phyloP scores from a whole-genome alignment of 495 filamentous ascomycete species.

The Penicilliopsis zonata region DNA sequence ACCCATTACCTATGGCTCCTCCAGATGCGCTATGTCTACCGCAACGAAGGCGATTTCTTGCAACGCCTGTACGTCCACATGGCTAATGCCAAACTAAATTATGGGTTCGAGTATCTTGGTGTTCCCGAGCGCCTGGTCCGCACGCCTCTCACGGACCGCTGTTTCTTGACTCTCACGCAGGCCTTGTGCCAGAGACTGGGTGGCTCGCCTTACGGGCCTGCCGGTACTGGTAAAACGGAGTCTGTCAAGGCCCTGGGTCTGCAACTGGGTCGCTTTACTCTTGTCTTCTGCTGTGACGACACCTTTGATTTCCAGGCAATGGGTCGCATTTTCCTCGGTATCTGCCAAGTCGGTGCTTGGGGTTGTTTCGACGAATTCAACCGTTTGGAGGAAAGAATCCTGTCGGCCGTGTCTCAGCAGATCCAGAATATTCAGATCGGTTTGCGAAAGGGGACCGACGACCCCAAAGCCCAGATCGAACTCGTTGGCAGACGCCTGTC shows the following conservation, averaged over 20 bases:
- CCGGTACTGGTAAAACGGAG: conserved; percentile 98
- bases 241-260: conserved; percentile 96
- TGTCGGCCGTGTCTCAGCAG: conserved; percentile 96
- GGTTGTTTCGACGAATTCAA: conserved; percentile 99
- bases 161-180: conserved; percentile 94
- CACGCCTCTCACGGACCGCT: conserved; percentile 92
- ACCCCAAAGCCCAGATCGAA: conserved; percentile 79
- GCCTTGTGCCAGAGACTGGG: conserved; percentile 89
- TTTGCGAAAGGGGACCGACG: conserved; percentile 64
- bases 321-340: conserved; percentile 98
- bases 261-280: conserved; percentile 90
- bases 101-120: conserved; percentile 96
- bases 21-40: conserved; percentile 96
- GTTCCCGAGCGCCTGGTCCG: conserved; percentile 91
- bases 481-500: conserved; percentile 76
- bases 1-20: conserved; percentile 87
- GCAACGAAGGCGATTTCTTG: conserved; percentile 64
- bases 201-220: conserved; percentile 93
- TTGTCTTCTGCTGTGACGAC: conserved; percentile 98
- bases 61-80: conserved; percentile 84
- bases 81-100: conserved; percentile 90
- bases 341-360: conserved; percentile 98
- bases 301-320: conserved; percentile 99
- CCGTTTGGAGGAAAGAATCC: conserved; percentile 87
- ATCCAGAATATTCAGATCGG: conserved; percentile 98